Conservation (phyloP, 257 asterid genomes). For the Penstemon eatonii region DNA sequence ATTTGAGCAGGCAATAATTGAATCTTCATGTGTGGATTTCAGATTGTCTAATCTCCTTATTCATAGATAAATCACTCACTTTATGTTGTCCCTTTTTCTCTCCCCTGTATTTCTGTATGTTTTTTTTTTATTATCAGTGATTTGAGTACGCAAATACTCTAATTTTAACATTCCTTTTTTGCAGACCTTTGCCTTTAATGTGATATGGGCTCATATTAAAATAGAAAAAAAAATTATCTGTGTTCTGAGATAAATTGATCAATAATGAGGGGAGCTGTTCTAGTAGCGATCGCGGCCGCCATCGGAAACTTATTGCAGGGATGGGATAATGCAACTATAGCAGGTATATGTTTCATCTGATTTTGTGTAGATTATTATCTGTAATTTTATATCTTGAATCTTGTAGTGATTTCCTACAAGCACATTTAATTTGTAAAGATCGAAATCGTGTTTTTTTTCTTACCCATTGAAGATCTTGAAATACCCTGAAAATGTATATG, state of each 20-base stretch:
- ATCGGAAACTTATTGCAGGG: slow-evolving; percentile 93
- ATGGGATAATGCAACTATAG: slow-evolving; percentile 99
- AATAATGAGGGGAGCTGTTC: slow-evolving; percentile 80
- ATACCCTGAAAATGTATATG: not conserved
- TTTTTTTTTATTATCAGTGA: not conserved
- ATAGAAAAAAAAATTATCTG: not conserved
- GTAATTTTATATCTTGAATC: too few relatives aligned
- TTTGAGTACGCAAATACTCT: slow-evolving; percentile 12
- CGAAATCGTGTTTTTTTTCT: not conserved
- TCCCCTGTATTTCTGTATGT: too few relatives aligned
- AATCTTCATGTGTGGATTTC: slow-evolving; percentile 22
- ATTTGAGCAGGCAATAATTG: not conserved
- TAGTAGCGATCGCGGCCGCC: slow-evolving; percentile 82
- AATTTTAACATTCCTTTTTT: too few relatives aligned
- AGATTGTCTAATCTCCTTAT: not conserved
- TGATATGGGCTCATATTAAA: too few relatives aligned
- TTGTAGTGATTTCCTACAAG: too few relatives aligned
- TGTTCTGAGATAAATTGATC: not conserved
- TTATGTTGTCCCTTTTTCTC: too few relatives aligned
- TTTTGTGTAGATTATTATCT: not conserved
- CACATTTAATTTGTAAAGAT: not conserved
- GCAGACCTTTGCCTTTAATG: slow-evolving; percentile 6
- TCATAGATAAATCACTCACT: slow-evolving; percentile 1
- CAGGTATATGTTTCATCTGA: slow-evolving; percentile 47
- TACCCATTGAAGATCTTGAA: slow-evolving; percentile 24